Evolutionary conservation across 106 monocot genomes (phyloP).

Genomic region (Iris macrosiphon): DNA sequence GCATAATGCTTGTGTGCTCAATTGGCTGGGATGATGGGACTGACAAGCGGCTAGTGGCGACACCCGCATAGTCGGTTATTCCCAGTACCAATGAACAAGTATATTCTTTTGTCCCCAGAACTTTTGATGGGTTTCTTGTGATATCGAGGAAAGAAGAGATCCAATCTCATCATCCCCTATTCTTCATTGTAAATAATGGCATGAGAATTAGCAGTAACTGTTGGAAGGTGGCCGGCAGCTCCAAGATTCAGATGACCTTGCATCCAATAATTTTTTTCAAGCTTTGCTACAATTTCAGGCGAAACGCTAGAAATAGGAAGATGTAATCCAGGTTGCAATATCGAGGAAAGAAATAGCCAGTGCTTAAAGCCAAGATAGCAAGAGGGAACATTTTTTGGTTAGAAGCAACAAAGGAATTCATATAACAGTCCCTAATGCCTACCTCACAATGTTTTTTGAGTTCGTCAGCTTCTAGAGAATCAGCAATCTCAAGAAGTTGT

Average conservation of each 20-base stretch:
- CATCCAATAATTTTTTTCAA: conserved; percentile 80
- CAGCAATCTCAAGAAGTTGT: conserved; percentile 93
- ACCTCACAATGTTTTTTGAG: conserved; percentile 88
- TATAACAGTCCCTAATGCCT: conserved; percentile 3
- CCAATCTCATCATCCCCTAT: conserved; percentile 33
- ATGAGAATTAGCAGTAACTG: conserved; percentile 77
- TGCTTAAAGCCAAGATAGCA: neutral
- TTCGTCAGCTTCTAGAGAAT: conserved; percentile 80
- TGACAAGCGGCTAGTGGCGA: too few species aligned
- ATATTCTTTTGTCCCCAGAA: conserved; percentile 21
- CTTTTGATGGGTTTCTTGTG: conserved; percentile 19
- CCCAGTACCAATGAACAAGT: too few species aligned
- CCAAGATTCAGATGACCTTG: conserved; percentile 82
- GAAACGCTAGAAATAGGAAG: conserved; percentile 65
- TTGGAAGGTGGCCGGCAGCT: conserved; percentile 77
- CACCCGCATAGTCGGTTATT: too few species aligned
- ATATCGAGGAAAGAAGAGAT: conserved; percentile 24
- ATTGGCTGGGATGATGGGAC: too few species aligned
- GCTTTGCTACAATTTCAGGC: conserved; percentile 62
- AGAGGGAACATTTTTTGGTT: neutral
- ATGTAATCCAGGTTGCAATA: conserved; percentile 81
- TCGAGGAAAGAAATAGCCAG: conserved; percentile 36
- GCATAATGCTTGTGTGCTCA: too few species aligned
- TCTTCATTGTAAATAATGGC: conserved; percentile 66
- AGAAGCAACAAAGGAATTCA: neutral